Base-by-base conservation (phyloP, 2,329 filamentous ascomycete species). In the Chaetomium globosum region DNA sequence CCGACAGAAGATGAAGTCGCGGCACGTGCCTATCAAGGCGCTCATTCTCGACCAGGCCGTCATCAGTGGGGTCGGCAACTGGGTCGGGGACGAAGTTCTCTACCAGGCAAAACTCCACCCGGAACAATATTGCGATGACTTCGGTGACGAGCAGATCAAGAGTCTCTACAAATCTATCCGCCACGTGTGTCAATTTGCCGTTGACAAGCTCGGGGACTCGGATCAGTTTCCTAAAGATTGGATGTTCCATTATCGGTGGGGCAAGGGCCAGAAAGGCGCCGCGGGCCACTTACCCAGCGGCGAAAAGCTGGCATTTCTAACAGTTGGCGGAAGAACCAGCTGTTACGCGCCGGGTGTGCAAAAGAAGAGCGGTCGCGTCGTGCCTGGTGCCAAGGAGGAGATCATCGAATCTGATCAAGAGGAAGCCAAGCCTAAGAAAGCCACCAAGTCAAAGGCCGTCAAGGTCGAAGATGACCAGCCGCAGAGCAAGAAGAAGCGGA, bases 1-100 rank as follows among this genome's bases (percentile, higher is more conserved):
- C 21, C 78, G 77, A n/a, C 77, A 82, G 63, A 90, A 92, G 76
- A 82, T 97, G 80, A 81, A 79, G 58, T 86, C 83, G 64, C 93
- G 94, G 62, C 91, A 87, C 72, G 91, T 97, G 0, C 93, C 94
- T 0, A 85, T 98, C 69, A 98, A 98, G 76, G 91, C 93, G 0
- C 81, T 97, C 23, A 80, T 99, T 13, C 82, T 98, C 3, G 92
- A 98, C 74, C 95, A 99, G 77, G 84, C 87, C 21, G 90, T 90
- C 75, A 90, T 98, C 67, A 95, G 91, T 73, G 95, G 95, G 8
- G 91, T 99, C 68, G 95, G 95, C 0, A 98, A 98, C 74, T 99
- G 94, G 94, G 94, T 99, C 61, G 93, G 89, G 0, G 95, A 99
- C 74, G 95, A 99, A 76, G 89, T 97, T 7, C 81, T 99, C 59